These are phyloP conservation scores for Vitellaria paradoxa DNA, from an alignment of 179 eudicot genomes.

Conservation along the genomic window DNA sequence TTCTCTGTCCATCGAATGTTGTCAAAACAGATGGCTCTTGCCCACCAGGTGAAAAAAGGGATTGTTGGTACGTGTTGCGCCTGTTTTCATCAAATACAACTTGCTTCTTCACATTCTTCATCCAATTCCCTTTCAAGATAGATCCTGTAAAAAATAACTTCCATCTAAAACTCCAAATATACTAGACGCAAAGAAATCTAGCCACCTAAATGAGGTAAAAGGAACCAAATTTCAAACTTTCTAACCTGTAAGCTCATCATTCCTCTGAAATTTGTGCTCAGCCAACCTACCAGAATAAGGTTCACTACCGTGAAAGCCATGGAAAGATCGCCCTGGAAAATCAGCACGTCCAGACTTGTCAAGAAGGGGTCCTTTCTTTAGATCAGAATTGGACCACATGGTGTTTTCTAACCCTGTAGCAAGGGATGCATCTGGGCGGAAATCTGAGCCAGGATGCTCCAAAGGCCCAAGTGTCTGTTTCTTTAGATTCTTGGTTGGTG, in stretches of 20 bases:
- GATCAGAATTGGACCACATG: conserved; percentile 51
- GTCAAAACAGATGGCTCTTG: conserved; percentile 39
- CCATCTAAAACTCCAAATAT: too few relatives aligned
- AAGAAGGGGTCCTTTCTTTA: conserved; percentile 54
- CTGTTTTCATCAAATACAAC: conserved; percentile 54
- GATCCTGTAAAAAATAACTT: conserved; percentile 38
- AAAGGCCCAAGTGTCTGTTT: conserved; percentile 38
- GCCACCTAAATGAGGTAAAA: background rate
- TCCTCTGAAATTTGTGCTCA: conserved; percentile 27
- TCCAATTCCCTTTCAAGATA: conserved; percentile 41
- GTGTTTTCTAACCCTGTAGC: conserved; percentile 56
- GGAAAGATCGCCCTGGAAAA: conserved; percentile 25
- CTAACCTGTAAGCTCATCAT: conserved; percentile 68
- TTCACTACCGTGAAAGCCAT: conserved; percentile 49
- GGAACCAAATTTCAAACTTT: too few relatives aligned
- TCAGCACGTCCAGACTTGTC: conserved; percentile 49
- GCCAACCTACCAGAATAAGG: conserved; percentile 30
- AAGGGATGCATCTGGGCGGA: conserved; percentile 55
- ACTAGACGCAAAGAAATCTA: too few relatives aligned
- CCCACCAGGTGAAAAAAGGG: conserved; percentile 29
- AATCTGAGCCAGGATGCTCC: conserved; percentile 48
- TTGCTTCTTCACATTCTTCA: conserved; percentile 58
- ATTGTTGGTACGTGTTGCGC: conserved; percentile 63
- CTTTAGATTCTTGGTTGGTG: conserved; percentile 55
- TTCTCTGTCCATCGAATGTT: conserved; percentile 35